Base-by-base conservation (phyloP, 345 rosid species). In the Kandelia obovata region DNA sequence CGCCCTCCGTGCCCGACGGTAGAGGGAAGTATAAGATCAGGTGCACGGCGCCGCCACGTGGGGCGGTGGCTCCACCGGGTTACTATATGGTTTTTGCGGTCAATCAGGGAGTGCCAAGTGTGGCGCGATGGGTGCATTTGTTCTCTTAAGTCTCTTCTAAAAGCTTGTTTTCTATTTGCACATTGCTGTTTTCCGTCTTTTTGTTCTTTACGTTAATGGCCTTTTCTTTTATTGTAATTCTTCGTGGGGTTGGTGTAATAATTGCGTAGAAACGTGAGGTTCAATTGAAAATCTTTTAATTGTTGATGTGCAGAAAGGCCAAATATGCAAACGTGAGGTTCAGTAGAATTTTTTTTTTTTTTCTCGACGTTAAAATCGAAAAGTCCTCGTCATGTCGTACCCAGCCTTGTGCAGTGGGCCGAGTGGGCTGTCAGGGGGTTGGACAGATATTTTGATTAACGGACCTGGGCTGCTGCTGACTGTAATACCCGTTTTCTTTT, bases 71-170 rank as follows among this genome's bases (percentile, higher is more conserved):
- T 73, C 97, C 97, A 3, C 96, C 96, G 1, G 90, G 95, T 9
- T 94, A 91, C 68, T 94, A 94, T 64, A 94, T 94, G 97, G 90
- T 85, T 0, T 94, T 91, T 34, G 92, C 88, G 0, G 92, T 91
- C 23, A 91, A 91, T 58, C 91, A 88, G 53, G 96, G 92, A 5
- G 96, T 94, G 78, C 97, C 98, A n/a, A 87, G 97, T 70, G 71
- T 84, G 0, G 97, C 96, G 3, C 79, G 86, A 5, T 94, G 97
- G 98, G 85, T 94, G 27, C 98, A 84, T 65, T 71, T 93, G 73
- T 81, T 82, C 32, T 53, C 78, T 47, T 84, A 46, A 79, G n/a
- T 58, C 13, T 58, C 13, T 21, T 5, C 23, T 43, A 13, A 43
- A 19, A 7, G 68, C 57, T 71, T 5, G 23, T 20, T 20, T 27